A percentile compares a stretch with the other conserved stretches of the same genome.
These are phyloP conservation scores for Kwoniella newhampshirensis DNA, from an alignment of 768 basidiomycete species.

Conservation along the genomic window DNA sequence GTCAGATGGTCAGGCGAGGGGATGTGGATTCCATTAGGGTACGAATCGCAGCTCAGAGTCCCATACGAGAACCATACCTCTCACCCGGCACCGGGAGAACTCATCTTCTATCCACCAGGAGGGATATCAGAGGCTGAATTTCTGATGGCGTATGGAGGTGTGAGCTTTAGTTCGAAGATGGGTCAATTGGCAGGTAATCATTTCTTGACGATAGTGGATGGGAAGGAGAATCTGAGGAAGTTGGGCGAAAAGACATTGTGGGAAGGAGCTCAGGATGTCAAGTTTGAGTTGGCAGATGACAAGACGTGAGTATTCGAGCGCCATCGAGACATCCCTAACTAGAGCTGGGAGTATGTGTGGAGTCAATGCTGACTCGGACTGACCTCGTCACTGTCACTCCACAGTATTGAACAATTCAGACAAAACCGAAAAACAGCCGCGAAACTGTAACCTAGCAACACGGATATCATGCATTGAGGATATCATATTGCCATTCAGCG, in stretches of 20 bases:
- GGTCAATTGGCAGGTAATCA: conserved; percentile 4
- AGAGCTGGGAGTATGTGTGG: too few species aligned
- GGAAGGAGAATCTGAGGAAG: not conserved
- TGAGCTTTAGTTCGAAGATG: conserved; percentile 6
- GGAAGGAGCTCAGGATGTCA: conserved; percentile 4
- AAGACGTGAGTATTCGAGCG: not conserved
- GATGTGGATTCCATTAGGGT: conserved; percentile 6
- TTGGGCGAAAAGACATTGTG: conserved; percentile 3
- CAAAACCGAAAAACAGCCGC: not conserved
- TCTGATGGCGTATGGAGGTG: conserved; percentile 3
- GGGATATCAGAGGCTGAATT: conserved; percentile 6
- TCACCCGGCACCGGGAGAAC: conserved; percentile 2
- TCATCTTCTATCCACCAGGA: conserved; percentile 6
- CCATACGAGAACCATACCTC: conserved; percentile 8
- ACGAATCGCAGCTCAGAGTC: not conserved
- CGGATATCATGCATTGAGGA: too few species aligned
- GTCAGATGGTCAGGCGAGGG: conserved; percentile 10
- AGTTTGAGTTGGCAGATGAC: conserved; percentile 7
- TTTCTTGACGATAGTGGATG: conserved; percentile 4
- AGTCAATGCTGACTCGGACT: too few species aligned
- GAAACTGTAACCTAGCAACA: not conserved
- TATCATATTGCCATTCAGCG: too few species aligned
- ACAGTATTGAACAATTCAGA: not conserved
- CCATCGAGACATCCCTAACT: too few species aligned
- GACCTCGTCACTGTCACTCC: too few species aligned